Evolutionary conservation across 2,329 filamentous ascomycete genomes (phyloP), one percentile per base, ranked within the genome.

Genomic region (Cucurbitaria berberidis): DNA sequence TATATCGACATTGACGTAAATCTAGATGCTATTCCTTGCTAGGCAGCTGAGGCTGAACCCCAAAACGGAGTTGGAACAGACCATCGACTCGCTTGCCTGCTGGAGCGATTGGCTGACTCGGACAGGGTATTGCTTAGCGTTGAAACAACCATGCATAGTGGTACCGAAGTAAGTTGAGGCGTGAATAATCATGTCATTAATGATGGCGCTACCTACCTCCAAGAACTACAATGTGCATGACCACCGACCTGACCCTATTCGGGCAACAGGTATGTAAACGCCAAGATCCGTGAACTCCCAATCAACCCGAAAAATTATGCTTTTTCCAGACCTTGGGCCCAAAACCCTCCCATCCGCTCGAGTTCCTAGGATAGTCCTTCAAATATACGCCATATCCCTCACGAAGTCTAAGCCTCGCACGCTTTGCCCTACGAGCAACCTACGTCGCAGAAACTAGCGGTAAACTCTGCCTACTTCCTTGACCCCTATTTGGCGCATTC

Each of bases 371-470:
- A 15, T 22, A 4, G 7, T 39, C 19, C 19, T 24, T 15, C 36
- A 21, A 15, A 16, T 15, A 15, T 24, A 26, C 26, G 26, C 19
- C 21, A 29, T 16, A 27, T 13, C 22, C 5, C 7, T 13, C n/a
- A 35, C 3, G 2, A 34, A 19, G 13, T 2, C 15, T 4, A 10
- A 50, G 21, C 13, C 15, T 50, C 9, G 18, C 13, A 3, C 45
- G 45, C 36, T 45, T 45, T 5, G 22, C 22, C 3, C 40, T 42
- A 16, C 51, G 22, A 5, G 29, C 46, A 46, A 11, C 22, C 60
- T 65, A 70, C 16, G 63, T 64, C 47, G 67, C 68, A 43, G 67
- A 64, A 1, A 72, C 66, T 29, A 72, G 58, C n/a, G 65, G 66
- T 27, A 70, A 32, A 34, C 57, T 66, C 32, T 53, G 55, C 16